phyloP scores from a whole-genome alignment of 2,329 filamentous ascomycete species.

The Calycina marina region DNA sequence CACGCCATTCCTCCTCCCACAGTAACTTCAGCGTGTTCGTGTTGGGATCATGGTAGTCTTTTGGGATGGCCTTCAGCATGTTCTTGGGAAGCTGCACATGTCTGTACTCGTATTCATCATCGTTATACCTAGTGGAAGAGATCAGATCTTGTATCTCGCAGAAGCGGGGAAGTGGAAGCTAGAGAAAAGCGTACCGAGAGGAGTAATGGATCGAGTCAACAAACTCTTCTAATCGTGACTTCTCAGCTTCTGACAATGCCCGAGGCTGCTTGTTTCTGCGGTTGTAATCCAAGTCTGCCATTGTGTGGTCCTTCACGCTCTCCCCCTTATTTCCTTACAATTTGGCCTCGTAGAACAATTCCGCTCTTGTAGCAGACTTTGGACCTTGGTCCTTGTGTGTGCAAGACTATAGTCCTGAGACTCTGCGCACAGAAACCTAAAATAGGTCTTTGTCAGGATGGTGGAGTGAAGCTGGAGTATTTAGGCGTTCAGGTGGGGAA shows the following conservation, averaged over 20 bases:
- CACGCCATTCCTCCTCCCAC: conserved; percentile 98
- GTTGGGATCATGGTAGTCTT: conserved; percentile 78
- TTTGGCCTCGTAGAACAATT: no score
- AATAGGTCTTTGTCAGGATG: no score
- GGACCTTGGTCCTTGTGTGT: no score
- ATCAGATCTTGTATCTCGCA: conserved; percentile 6
- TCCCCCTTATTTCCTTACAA: no score
- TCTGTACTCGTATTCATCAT: conserved; percentile 87
- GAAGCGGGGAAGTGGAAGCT: neutral
- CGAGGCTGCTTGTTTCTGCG: conserved; percentile 81
- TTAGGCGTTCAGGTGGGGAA: no score
- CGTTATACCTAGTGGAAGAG: conserved; percentile 57
- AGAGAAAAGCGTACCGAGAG: conserved; percentile 47
- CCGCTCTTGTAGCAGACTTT: no score
- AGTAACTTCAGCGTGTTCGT: conserved; percentile 91
- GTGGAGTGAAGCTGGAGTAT: no score
- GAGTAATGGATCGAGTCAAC: conserved; percentile 94
- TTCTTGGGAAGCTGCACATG: conserved; percentile 95
- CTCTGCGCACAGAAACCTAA: no score
- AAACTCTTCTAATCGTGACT: conserved; percentile 75
- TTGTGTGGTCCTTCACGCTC: conserved; percentile 6
- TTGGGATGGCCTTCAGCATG: conserved; percentile 94
- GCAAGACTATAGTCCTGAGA: no score
- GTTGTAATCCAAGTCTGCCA: conserved; percentile 42
- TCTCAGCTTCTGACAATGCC: conserved; percentile 66